A percentile compares a stretch with the other conserved stretches of the same genome.
These are phyloP conservation scores for Solanum dulcamara DNA, from an alignment of 257 asterid genomes.

Conservation along the genomic window DNA sequence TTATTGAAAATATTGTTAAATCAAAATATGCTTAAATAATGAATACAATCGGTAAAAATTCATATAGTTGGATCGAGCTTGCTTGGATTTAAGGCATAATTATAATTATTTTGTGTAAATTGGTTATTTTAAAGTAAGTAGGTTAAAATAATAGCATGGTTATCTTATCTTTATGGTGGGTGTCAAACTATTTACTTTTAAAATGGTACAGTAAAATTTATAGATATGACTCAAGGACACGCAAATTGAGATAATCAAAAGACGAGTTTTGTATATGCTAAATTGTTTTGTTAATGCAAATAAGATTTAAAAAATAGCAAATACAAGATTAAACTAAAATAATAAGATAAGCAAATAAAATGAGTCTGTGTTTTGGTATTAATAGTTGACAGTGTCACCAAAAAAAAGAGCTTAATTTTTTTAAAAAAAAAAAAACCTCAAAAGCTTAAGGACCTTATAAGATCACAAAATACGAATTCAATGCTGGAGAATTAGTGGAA, in stretches of 20 bases:
- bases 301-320: neutral
- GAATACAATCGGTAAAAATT: neutral
- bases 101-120: neutral
- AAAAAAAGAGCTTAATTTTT: no score
- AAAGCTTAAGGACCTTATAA: neutral
- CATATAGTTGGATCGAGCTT: neutral
- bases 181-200: neutral
- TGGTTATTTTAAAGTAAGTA: neutral
- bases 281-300: neutral
- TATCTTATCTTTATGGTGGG: neutral
- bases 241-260: neutral
- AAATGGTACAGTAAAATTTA: neutral
- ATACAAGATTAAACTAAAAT: no score
- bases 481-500: neutral
- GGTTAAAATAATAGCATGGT: neutral
- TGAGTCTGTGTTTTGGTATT: neutral
- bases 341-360: neutral
- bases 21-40: neutral
- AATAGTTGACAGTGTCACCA: neutral
- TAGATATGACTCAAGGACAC: neutral
- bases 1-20: neutral
- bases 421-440: no score
- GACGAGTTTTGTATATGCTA: neutral
- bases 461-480: neutral
- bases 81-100: neutral